These are phyloP conservation scores for Globisporangium radiosum DNA, from an alignment of 352 stramenopile species.

Conservation along the genomic window DNA sequence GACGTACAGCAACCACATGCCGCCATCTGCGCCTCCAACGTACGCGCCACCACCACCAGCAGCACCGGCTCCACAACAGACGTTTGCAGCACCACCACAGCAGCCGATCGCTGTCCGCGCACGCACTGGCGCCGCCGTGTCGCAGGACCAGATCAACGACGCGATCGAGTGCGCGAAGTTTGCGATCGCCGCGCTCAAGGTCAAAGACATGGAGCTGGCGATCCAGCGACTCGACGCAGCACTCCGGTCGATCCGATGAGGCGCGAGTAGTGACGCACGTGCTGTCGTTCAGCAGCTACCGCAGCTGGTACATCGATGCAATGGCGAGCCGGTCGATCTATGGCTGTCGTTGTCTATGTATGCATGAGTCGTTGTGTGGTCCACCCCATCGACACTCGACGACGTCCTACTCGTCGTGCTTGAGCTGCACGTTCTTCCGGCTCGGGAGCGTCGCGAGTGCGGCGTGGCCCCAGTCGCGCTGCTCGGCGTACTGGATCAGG, in stretches of 20 bases:
- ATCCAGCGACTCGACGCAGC: constrained; percentile 74
- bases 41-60: constrained; percentile 4
- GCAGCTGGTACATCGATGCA: no score
- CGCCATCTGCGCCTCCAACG: constrained; percentile 2
- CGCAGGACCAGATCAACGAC: constrained; percentile 74
- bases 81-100: background rate
- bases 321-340: no score
- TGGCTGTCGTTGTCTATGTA: no score
- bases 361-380: no score
- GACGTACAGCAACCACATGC: constrained; percentile 4
- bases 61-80: constrained; percentile 2
- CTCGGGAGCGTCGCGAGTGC: constrained; percentile 58
- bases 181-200: constrained; percentile 73
- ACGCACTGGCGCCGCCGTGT: constrained; percentile 31
- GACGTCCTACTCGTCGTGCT: constrained; percentile 22
- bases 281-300: no score
- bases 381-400: no score
- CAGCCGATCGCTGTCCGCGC: constrained; percentile 14
- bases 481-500: constrained; percentile 58
- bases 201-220: constrained; percentile 79
- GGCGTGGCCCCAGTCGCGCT: constrained; percentile 71
- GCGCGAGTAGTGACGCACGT: no score
- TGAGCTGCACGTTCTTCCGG: constrained; percentile 61
- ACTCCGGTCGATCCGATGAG: constrained; percentile 57
- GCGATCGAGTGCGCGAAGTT: constrained; percentile 83